Evolutionary conservation across 208 protist species (phyloP), one percentile per base, ranked within the genome.

Genomic region (Naegleria gruberi): DNA sequence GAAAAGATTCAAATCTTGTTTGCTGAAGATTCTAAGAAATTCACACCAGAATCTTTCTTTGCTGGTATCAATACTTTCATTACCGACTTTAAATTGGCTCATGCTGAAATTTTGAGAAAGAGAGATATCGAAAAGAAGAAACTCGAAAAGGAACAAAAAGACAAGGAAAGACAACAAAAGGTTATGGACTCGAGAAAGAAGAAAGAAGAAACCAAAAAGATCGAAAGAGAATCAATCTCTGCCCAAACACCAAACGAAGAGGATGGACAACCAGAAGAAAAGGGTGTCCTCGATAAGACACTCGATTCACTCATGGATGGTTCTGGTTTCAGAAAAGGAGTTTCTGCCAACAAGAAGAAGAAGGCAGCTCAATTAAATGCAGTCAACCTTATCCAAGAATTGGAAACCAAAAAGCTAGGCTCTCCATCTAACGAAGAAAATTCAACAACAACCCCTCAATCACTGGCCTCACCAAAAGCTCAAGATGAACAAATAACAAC

Each of bases 11-110:
- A 19, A 55, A 30, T 41, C 34, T 46, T 55, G 5, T 87, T 41
- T 51, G 82, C 26, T 40, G 82, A 87, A 51, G 82, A 87, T 87
- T 6, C 82, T n/a, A 55, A 47, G n/a, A 87, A 87, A 34, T 87
- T 55, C 15, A 47, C 41, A 40, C 82, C 43, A 55, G 43, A 47
- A 55, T 19, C 17, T 17, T 87, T 87, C n/a, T 34, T 87, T 10
- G 4, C 41, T 19, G 40, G 4, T 34, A 40, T 87, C 3, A 26
- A 87, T 57, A 4, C 41, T 17, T 87, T 87, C 12, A 40, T 47
- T 47, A 5, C 17, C 12, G 44, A 37, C 17, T 47, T 34, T 34
- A 55, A 87, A 19, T 23, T 30, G 37, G n/a, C 41, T 15, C 23
- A 34, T 37, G 19, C 6, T 26, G 82, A 87, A 41, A 47, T 87